phyloP scores from a whole-genome alignment of 805 yeast genomes.

The Wickerhamomyces chaumierensis region DNA sequence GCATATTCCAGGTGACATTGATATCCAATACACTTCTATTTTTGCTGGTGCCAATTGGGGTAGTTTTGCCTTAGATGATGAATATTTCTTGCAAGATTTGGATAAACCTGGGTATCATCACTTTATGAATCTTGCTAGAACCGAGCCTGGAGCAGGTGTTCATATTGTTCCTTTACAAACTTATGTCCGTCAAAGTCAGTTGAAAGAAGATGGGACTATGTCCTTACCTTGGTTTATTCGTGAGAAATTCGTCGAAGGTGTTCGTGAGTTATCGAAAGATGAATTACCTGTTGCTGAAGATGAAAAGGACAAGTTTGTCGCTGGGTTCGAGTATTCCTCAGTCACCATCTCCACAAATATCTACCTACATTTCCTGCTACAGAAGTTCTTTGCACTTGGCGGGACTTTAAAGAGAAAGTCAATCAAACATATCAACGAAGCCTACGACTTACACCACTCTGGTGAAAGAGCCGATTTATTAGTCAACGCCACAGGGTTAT shows the following conservation, averaged over 20 bases:
- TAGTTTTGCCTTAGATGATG: constrained; percentile 38
- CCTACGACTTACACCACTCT: constrained; percentile 28
- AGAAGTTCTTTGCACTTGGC: constrained; percentile 34
- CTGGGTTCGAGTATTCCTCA: constrained; percentile 40
- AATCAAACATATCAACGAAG: constrained; percentile 35
- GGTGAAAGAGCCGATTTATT: constrained; percentile 34
- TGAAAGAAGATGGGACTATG: constrained; percentile 6
- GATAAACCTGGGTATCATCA: constrained; percentile 40
- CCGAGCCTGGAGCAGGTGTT: constrained; percentile 41
- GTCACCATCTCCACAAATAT: constrained; percentile 48
- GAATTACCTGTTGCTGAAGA: constrained; percentile 18
- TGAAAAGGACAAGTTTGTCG: constrained; percentile 16
- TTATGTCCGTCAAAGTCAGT: constrained; percentile 9
- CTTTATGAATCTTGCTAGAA: constrained; percentile 32
- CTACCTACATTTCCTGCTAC: constrained; percentile 42
- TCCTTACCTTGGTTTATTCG: constrained; percentile 35
- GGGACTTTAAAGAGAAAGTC: constrained; percentile 33
- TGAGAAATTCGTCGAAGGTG: constrained; percentile 27
- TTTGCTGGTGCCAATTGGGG: constrained; percentile 69
- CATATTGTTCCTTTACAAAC: constrained; percentile 13
- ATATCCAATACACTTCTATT: constrained; percentile 48
- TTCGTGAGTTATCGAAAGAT: constrained; percentile 19
- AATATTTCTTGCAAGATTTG: constrained; percentile 24
- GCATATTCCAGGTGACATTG: constrained; percentile 46
- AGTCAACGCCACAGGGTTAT: constrained; percentile 47